Evolutionary conservation across 2,329 filamentous ascomycete species (phyloP).

Genomic region (Colletotrichum tabaci): DNA sequence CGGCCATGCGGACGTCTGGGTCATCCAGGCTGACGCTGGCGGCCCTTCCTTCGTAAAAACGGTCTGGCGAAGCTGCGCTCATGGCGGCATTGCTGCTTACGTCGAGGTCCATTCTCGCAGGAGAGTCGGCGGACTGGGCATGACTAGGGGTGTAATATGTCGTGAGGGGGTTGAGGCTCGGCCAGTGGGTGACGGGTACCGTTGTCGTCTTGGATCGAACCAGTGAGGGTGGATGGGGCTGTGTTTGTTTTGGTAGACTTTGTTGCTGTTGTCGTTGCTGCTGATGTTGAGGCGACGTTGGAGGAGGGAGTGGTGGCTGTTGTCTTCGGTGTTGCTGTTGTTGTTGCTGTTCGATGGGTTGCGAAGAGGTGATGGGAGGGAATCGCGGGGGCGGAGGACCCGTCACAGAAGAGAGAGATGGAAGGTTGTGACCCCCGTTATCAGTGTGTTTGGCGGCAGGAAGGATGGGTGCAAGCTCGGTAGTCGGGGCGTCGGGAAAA

Average conservation of each 20-base stretch:
- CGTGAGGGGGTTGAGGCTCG: conserved; percentile 64
- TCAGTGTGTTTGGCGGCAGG: conserved; percentile 47
- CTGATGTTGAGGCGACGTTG: conserved; percentile 21
- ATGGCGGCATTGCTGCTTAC: conserved; percentile 56
- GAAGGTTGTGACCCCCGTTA: conserved; percentile 51
- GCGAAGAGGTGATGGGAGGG: conserved; percentile 44
- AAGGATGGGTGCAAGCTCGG: conserved; percentile 62
- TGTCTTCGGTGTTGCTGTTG: conserved; percentile 39
- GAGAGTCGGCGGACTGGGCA: conserved; percentile 60
- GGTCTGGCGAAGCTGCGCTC: conserved; percentile 63
- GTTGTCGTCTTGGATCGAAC: conserved; percentile 44
- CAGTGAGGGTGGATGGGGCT: conserved; percentile 43
- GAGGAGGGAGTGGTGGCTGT: conserved; percentile 15
- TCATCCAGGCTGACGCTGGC: conserved; percentile 74
- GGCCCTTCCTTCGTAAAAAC: conserved; percentile 60
- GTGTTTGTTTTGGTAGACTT: conserved; percentile 31
- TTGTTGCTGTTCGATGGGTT: conserved; percentile 23
- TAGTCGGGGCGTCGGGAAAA: conserved; percentile 53
- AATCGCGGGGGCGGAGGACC: conserved; percentile 46
- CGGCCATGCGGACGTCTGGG: conserved; percentile 78
- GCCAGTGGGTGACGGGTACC: conserved; percentile 58
- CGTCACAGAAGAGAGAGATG: conserved; percentile 61
- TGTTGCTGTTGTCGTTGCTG: conserved; percentile 27
- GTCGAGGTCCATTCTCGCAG: conserved; percentile 66
- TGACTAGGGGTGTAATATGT: conserved; percentile 63